Base-by-base conservation (phyloP, 2,329 filamentous ascomycete species). In the Dactylellina parvicollis region DNA sequence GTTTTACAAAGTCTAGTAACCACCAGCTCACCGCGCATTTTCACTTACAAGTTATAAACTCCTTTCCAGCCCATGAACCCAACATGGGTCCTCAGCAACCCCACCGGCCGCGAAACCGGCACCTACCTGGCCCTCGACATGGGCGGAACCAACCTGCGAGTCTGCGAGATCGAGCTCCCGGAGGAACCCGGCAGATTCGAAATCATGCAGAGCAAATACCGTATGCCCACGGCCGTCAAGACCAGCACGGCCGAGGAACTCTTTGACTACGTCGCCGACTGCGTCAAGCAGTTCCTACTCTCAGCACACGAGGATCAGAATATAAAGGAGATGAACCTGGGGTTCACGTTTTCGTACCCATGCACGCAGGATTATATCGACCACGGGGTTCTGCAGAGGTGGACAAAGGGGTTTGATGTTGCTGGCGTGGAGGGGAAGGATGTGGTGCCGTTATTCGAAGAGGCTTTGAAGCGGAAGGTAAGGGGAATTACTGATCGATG, bases 371-470 rank as follows among this genome's bases (percentile, higher is more conserved):
- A 96, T 78, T 94, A 92, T 82, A 93, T 97, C 79, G 92, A 97
- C 77, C 91, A 96, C 81, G 94, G 93, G 77, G 86, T 96, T 38
- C 86, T 97, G 67, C 93, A 97, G 82, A 89, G 92, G 77, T 98
- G 94, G 94, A 97, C 94, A 77, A 98, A 98, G 84, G 94, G 94
- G 1, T 97, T 97, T 79, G 93, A 97, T 80, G 96, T 98, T 81
- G 86, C 88, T 24, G 93, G 92, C 38, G 92, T 97, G 46, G 93
- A 97, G 83, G 93, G 93, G 59, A 79, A 94, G 52, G 94, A 98
- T 78, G 90, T 96, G 26, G 92, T 96, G 8, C 91, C 92, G 54
- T 90, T 94, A 83, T 89, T 98, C 65, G 91, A 96, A 82, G 86
- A 86, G 57, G 91, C 92, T 20, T 83, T 97, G 70, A 84, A 86